phyloP scores from a whole-genome alignment of 169 alveolate species.

The Plasmodium berghei region DNA sequence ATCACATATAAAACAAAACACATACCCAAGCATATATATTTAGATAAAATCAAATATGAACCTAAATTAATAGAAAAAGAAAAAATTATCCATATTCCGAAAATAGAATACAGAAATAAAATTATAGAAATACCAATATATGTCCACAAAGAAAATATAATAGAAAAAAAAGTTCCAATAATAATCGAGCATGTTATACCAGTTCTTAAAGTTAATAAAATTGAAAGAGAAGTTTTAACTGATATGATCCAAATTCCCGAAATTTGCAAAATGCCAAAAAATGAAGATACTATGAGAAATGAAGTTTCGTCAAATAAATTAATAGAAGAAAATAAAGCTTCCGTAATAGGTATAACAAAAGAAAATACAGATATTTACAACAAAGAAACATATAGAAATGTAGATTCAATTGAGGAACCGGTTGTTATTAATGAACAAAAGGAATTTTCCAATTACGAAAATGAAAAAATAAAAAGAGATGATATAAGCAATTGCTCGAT shows the following conservation, averaged over 20 bases:
- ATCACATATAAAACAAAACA: conserved; percentile 74
- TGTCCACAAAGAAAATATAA: conserved; percentile 69
- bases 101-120: conserved; percentile 75
- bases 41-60: conserved; percentile 73
- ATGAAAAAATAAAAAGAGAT: conserved; percentile 5
- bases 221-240: conserved; percentile 52
- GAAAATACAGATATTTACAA: conserved; percentile 22
- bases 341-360: conserved; percentile 4
- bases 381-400: conserved; percentile 48
- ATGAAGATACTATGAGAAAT: conserved; percentile 2
- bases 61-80: conserved; percentile 67
- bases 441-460: conserved; percentile 8
- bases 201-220: conserved; percentile 50
- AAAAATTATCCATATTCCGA: conserved; percentile 71
- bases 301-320: conserved; percentile 7
- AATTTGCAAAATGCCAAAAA: conserved; percentile 40
- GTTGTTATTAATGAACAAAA: neutral
- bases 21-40: conserved; percentile 62
- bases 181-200: conserved; percentile 70
- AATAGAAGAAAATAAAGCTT: conserved; percentile 5
- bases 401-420: conserved; percentile 21
- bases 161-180: conserved; percentile 70
- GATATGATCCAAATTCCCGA: conserved; percentile 54
- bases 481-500: neutral
- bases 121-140: conserved; percentile 73